These are phyloP conservation scores for Artemisia argyi DNA, from an alignment of 129 eudicot species.

Conservation along the genomic window DNA sequence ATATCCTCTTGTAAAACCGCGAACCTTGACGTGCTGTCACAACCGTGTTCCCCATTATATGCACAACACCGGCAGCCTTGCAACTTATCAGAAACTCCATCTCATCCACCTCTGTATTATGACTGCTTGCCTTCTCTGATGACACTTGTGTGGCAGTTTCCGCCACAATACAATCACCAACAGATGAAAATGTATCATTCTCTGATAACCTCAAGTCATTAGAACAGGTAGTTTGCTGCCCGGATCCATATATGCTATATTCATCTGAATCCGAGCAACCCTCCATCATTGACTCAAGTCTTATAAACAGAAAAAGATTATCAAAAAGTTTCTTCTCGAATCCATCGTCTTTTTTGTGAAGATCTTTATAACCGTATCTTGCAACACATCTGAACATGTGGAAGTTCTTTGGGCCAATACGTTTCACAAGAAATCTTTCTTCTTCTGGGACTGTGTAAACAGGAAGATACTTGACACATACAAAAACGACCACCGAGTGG, in stretches of 20 bases:
- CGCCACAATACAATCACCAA: slow-evolving; percentile 44
- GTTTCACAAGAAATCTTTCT: slow-evolving; percentile 69
- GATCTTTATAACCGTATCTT: slow-evolving; percentile 77
- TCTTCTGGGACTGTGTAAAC: slow-evolving; percentile 75
- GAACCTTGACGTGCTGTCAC: slow-evolving; percentile 66
- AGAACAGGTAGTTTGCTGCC: slow-evolving; percentile 49
- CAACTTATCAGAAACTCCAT: slow-evolving; percentile 57
- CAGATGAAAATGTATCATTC: slow-evolving; percentile 24
- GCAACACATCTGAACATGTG: slow-evolving; percentile 90
- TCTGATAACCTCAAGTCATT: slow-evolving; percentile 23
- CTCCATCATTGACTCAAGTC: slow-evolving; percentile 88
- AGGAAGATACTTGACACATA: slow-evolving; percentile 79
- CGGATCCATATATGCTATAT: slow-evolving; percentile 57
- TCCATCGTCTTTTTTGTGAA: slow-evolving; percentile 70
- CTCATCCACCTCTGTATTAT: slow-evolving; percentile 52
- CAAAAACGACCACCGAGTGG: slow-evolving; percentile 73
- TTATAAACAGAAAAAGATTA: slow-evolving; percentile 59
- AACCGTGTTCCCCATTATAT: slow-evolving; percentile 73
- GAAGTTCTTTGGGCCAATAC: slow-evolving; percentile 76
- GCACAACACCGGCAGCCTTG: slow-evolving; percentile 82
- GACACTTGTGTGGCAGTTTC: no score
- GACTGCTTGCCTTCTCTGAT: slow-evolving; percentile 47
- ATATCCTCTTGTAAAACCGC: slow-evolving; percentile 50
- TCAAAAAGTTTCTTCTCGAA: slow-evolving; percentile 76
- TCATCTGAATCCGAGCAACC: slow-evolving; percentile 82